Percentiles rank a stretch among this genome's conserved stretches.
Evolutionary conservation across 345 rosid species (phyloP).

Genomic region (Garcia nutans): DNA sequence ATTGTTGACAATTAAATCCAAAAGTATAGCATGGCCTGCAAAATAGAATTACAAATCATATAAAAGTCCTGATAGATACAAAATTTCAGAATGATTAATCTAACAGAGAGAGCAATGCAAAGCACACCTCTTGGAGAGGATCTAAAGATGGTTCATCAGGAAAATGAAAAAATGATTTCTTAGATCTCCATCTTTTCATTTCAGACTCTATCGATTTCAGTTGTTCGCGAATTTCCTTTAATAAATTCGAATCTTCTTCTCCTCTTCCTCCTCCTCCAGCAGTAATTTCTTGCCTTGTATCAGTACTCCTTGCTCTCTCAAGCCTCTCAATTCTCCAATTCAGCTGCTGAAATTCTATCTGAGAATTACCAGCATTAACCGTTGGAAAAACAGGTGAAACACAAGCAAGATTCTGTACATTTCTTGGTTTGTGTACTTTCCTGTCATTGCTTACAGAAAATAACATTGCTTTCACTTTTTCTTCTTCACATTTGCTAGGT

Average conservation of each 20-base stretch:
- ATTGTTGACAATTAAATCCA: constrained; percentile 50
- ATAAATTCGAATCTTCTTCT: constrained; percentile 48
- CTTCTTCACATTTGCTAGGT: constrained; percentile 21
- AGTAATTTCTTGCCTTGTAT: constrained; percentile 34
- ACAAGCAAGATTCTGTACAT: constrained; percentile 18
- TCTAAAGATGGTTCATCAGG: constrained; percentile 28
- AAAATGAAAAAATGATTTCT: constrained; percentile 33
- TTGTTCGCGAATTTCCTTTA: constrained; percentile 64
- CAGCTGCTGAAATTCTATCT: constrained; percentile 33
- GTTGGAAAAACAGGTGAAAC: constrained; percentile 11
- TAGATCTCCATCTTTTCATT: constrained; percentile 44
- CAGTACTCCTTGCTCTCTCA: constrained; percentile 39
- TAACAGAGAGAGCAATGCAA: background rate
- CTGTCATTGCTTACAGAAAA: constrained; percentile 24
- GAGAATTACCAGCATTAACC: constrained; percentile 1
- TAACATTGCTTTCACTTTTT: constrained; percentile 38
- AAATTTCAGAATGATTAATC: background rate
- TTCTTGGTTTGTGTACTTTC: constrained; percentile 25
- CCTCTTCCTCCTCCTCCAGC: constrained; percentile 46
- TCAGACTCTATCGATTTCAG: constrained; percentile 61
- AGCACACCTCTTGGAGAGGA: constrained; percentile 46
- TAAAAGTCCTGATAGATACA: no score
- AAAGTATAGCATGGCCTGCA: constrained; percentile 81
- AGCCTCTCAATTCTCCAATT: constrained; percentile 45
- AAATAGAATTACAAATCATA: background rate